Percentiles rank a stretch among this genome's conserved stretches.
Evolutionary conservation across 768 basidiomycete genomes (phyloP).

Genomic region (Suillus ampliporus): DNA sequence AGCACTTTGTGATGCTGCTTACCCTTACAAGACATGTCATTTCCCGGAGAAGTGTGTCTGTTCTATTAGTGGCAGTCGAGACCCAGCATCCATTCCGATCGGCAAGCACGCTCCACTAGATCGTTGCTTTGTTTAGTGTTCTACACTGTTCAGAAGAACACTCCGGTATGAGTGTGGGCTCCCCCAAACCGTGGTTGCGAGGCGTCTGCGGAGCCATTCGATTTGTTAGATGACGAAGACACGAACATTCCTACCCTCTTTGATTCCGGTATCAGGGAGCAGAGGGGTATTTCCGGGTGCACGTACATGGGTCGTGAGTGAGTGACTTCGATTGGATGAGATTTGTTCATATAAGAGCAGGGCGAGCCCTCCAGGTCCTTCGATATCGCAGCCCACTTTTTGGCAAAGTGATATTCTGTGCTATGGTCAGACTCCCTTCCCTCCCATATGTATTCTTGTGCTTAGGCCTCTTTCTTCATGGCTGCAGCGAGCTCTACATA

Average conservation of each 20-base stretch:
- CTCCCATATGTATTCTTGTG: constrained; percentile 33
- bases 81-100: background rate
- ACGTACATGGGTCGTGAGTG: background rate
- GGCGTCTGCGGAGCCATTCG: background rate
- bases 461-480: constrained; percentile 37
- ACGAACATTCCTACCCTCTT: constrained; percentile 8
- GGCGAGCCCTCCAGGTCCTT: background rate
- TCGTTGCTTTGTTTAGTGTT: constrained; percentile 1
- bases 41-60: background rate
- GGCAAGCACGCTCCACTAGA: background rate
- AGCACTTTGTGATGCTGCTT: background rate
- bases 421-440: constrained; percentile 33
- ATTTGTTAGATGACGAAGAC: constrained; percentile 1
- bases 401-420: constrained; percentile 20
- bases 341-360: constrained; percentile 1
- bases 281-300: background rate
- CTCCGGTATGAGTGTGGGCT: background rate
- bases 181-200: background rate
- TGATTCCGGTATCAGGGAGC: background rate
- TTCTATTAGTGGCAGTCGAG: background rate
- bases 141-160: background rate
- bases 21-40: constrained; percentile 1
- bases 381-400: background rate
- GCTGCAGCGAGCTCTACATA: constrained; percentile 40
- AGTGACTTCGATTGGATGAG: background rate